Base-by-base conservation (phyloP, 768 basidiomycete species). In the Mycena haematopus region DNA sequence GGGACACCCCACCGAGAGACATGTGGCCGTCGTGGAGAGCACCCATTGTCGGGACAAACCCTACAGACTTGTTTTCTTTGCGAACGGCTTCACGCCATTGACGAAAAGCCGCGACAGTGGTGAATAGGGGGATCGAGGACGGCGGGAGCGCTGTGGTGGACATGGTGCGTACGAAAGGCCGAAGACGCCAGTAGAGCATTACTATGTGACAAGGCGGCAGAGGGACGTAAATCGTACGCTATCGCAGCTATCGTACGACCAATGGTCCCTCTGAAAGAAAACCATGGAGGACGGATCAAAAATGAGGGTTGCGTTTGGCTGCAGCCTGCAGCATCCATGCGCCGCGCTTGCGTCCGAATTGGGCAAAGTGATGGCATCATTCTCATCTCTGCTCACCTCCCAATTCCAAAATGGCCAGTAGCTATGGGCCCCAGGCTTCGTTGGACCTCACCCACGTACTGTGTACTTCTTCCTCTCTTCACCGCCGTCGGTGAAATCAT, bases 11-110 rank as follows among this genome's bases (percentile, higher is more conserved):
- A 97, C 96, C 92, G 36, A 99, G 87, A 56, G 91, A 86, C 45
- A 98, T 80, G 74, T 98, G 97, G 1, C 97, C 97, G 10, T 91
- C 87, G 73, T 99, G 97, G 45, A 99, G 77, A 2, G 96, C 96
- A 22, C 96, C 96, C 96, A 98, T 98, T 13, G 97, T 99, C 0
- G 97, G 86, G n/a, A 99, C 95, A 61, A 92, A 93, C 0, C 97
- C 97, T 6, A 99, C 93, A 1, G 86, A 82, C 71, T 87, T 84
- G 31, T 79, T 77, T 47, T 79, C 76, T 0, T 82, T 79, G 61
- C 84, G 85, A 0, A 87, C 92, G 33, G 76, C 76, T 52, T 80
- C 75, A 25, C 96, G 78, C 96, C 97, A 99, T 78, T 78, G 75
- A 40, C 92, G 82, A 69, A 85, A 90, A 0, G 81, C 76, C 6